Conservation (phyloP, 345 rosid species). For the Sonneratia alba region DNA sequence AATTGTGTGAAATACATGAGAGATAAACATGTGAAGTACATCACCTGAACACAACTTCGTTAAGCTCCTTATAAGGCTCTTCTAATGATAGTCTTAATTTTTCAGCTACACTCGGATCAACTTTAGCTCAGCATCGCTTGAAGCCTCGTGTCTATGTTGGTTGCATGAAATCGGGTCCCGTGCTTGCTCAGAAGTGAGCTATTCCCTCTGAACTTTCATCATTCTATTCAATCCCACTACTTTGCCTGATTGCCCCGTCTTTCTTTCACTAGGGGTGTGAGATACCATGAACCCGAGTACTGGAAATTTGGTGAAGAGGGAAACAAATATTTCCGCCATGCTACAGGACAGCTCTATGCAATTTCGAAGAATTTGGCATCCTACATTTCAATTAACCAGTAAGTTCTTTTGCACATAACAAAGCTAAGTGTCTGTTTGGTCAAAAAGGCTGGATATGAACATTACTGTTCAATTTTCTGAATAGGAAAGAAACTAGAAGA, state of each 20-base stretch:
- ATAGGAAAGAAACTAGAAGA: not conserved
- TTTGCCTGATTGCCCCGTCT: not conserved
- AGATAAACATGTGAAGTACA: not conserved
- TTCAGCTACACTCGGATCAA: slow-evolving; percentile 92
- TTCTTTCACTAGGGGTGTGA: slow-evolving; percentile 57
- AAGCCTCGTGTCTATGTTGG: slow-evolving; percentile 80
- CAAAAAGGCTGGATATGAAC: not conserved
- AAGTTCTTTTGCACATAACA: slow-evolving; percentile 16
- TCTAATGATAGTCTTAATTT: not conserved
- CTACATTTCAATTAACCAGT: slow-evolving; percentile 87
- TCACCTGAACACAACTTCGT: not conserved
- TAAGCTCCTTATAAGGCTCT: not conserved
- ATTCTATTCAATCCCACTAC: not conserved
- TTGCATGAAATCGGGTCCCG: slow-evolving; percentile 98
- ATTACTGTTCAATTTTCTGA: not conserved
- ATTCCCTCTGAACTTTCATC: not conserved
- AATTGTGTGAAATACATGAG: not conserved
- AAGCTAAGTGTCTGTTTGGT: not conserved
- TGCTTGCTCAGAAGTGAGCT: slow-evolving; percentile 89
- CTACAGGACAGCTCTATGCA: slow-evolving; percentile 92
- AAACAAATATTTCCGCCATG: slow-evolving; percentile 92
- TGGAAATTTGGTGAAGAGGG: slow-evolving; percentile 99
- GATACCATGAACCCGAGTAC: slow-evolving; percentile 89
- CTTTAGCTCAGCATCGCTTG: slow-evolving; percentile 56
- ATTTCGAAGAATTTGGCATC: slow-evolving; percentile 80